Conservation (phyloP, 768 basidiomycete genomes). For the Boletus subparvulus region DNA sequence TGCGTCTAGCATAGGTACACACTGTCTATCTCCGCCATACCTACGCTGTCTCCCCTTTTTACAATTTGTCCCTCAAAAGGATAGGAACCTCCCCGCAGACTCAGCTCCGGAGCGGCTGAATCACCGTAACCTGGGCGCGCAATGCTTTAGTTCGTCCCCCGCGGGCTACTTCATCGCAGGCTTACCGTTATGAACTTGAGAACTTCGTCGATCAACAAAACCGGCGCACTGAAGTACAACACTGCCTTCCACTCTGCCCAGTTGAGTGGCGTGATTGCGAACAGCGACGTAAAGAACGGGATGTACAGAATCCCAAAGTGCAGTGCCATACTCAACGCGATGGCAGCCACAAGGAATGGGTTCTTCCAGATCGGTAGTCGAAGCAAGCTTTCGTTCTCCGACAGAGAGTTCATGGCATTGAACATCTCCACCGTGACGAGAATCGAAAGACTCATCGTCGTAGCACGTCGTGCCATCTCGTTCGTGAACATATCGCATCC, state of each 20-base stretch:
- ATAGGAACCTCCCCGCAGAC: neutral
- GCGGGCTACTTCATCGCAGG: neutral
- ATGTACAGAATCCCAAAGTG: slow-evolving; percentile 97
- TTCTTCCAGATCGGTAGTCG: slow-evolving; percentile 93
- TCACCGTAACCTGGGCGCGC: slow-evolving; percentile 46
- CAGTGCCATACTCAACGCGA: slow-evolving; percentile 86
- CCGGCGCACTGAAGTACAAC: slow-evolving; percentile 81
- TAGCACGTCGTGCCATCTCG: slow-evolving; percentile 79
- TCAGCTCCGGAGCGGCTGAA: slow-evolving; percentile 58
- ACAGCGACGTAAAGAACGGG: slow-evolving; percentile 89
- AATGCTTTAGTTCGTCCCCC: slow-evolving; percentile 1
- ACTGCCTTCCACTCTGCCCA: slow-evolving; percentile 96
- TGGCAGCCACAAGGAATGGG: slow-evolving; percentile 85
- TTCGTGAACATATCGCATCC: slow-evolving; percentile 97
- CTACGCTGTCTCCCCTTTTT: neutral
- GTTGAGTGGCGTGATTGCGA: slow-evolving; percentile 92
- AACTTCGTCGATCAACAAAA: slow-evolving; percentile 85
- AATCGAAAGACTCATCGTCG: slow-evolving; percentile 95
- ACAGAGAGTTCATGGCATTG: slow-evolving; percentile 97
- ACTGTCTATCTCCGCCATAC: neutral
- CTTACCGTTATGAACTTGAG: slow-evolving; percentile 82
- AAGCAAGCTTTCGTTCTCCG: slow-evolving; percentile 93
- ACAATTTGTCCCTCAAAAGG: too few species aligned
- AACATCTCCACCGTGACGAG: slow-evolving; percentile 97
- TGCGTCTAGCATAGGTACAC: neutral